Evolutionary conservation across 345 rosid genomes (phyloP).

Genomic region (Zanthoxylum bungeanum): DNA sequence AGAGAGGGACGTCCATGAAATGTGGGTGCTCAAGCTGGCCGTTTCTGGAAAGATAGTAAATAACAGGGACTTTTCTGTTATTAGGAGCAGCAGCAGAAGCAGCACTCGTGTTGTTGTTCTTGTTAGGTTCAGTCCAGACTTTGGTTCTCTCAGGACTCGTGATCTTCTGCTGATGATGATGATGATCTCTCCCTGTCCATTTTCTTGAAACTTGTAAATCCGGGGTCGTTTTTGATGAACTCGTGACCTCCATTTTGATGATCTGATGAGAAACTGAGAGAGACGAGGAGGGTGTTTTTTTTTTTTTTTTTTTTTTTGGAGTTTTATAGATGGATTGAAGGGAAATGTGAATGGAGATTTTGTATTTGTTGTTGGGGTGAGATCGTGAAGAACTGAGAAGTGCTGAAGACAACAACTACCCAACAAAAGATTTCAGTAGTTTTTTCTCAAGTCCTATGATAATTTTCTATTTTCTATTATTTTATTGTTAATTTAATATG

Average conservation of each 20-base stretch:
- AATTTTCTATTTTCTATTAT: no score
- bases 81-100: no score
- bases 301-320: no score
- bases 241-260: conserved; percentile 32
- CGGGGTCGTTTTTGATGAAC: conserved; percentile 25
- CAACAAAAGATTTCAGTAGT: conserved; percentile 46
- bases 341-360: background rate
- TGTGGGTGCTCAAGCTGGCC: conserved; percentile 98
- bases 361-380: conserved; percentile 1
- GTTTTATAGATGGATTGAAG: no score
- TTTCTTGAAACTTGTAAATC: conserved; percentile 28
- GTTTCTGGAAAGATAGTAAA: conserved; percentile 77
- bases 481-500: no score
- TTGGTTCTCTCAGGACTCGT: conserved; percentile 71
- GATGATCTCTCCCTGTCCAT: conserved; percentile 35
- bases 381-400: no score
- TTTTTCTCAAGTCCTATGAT: no score
- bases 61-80: conserved; percentile 62
- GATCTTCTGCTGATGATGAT: conserved; percentile 34
- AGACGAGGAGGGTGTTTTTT: background rate
- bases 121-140: conserved; percentile 52
- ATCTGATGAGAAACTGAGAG: background rate
- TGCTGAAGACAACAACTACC: conserved; percentile 61
- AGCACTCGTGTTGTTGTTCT: conserved; percentile 18
- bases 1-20: conserved; percentile 88